Base-by-base conservation (phyloP, 1,139 yeast species). In the Candida pseudoviswanathii region DNA sequence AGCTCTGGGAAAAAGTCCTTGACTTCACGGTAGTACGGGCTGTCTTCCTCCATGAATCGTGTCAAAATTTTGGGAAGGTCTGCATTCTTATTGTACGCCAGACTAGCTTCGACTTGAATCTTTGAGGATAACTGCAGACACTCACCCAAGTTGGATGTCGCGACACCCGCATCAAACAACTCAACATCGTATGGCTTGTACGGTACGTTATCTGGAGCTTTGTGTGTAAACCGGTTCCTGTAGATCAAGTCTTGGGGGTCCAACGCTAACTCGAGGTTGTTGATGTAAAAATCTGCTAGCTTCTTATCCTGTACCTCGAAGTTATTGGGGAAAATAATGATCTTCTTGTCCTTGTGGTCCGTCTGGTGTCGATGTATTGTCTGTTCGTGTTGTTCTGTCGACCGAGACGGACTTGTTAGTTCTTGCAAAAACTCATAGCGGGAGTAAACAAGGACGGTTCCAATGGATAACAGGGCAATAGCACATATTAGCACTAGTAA, bases 1-100 rank as follows among this genome's bases (percentile, higher is more conserved):
- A 68, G 56, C 38, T 66, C 64, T 6, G 65, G 60, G 49, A 68
- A 64, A 48, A 60, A 64, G 1, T 66, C 68, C 5, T 65, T 52
- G 26, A 68, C 40, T 50, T 68, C 73, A 16, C 53, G 51, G 43
- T 60, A 60, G 44, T 67, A 68, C 1, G 59, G 57, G 44, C 62
- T 61, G 2, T 40, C 34, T 5, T 49, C 47, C 1, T 44, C n/a
- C 31, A 57, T 30, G 30, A 63, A 56, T 10, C 34, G 41, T 27
- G 47, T 42, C 5, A 59, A 39, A 21, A 59, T 49, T 11, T 45
- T 36, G n/a, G 49, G 52, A 8, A 61, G 41, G 37, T 58, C 56
- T 16, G 44, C 48, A 41, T 54, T 34, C 9, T 41, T 41, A 26
- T 43, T 46, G 10, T 11, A 38, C 2, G 43, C 45, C 4, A 32